Evolutionary conservation across 2,329 filamentous ascomycete genomes (phyloP).

Genomic region (Dactylellina haptotyla): DNA sequence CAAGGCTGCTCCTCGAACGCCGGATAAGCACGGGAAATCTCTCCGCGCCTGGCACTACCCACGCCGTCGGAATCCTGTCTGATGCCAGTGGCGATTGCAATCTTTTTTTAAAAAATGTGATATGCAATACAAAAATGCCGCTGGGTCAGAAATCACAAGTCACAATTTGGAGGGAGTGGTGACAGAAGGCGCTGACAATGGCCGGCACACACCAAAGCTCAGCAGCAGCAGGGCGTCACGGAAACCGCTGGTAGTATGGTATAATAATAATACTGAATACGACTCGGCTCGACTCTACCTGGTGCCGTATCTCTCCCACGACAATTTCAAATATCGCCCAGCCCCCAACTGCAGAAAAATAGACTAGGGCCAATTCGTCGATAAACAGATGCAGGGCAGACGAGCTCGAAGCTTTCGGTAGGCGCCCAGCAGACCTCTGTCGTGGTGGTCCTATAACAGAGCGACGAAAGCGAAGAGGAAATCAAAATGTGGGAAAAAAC

Average conservation of each 20-base stretch:
- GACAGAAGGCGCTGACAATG: constrained; percentile 38
- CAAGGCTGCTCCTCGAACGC: neutral
- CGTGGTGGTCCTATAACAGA: constrained; percentile 26
- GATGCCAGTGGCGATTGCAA: too few relatives aligned
- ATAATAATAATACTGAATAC: too few relatives aligned
- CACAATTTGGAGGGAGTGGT: constrained; percentile 17
- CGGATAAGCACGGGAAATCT: constrained; percentile 51
- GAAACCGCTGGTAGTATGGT: neutral
- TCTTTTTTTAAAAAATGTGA: constrained; percentile 45
- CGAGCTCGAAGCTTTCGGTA: constrained; percentile 37
- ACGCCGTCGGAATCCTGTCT: too few relatives aligned
- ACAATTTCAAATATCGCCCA: constrained; percentile 1
- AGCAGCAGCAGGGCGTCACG: neutral
- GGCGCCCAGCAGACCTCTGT: constrained; percentile 24
- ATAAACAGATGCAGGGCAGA: constrained; percentile 37
- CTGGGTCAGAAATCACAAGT: constrained; percentile 23
- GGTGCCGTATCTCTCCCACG: neutral
- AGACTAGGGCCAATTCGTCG: constrained; percentile 14
- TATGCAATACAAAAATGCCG: constrained; percentile 20
- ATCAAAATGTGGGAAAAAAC: too few relatives aligned
- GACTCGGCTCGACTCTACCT: too few relatives aligned
- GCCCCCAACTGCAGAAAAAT: constrained; percentile 19
- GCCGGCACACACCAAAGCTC: constrained; percentile 44
- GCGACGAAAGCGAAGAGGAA: neutral
- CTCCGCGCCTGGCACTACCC: too few relatives aligned